Conservation (phyloP, 2,329 filamentous ascomycete species). For the Fusarium graminum region DNA sequence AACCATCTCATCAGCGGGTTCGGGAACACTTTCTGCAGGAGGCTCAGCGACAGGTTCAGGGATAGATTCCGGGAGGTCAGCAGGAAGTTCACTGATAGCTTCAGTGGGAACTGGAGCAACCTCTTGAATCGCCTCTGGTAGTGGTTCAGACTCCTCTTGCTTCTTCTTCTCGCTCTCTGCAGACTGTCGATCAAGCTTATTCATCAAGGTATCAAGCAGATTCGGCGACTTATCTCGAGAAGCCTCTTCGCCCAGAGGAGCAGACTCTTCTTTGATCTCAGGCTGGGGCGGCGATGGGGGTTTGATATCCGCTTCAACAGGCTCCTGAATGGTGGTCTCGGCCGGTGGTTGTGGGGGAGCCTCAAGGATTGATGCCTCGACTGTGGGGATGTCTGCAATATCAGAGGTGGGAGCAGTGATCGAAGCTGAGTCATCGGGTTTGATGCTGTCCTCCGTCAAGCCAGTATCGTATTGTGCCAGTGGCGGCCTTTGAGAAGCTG, state of each 20-base stretch:
- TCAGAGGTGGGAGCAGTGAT: slow-evolving; percentile 49
- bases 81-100: slow-evolving; percentile 1
- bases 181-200: slow-evolving; percentile 59
- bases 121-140: slow-evolving; percentile 28
- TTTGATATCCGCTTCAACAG: slow-evolving; percentile 34
- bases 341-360: slow-evolving; percentile 29
- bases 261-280: slow-evolving; percentile 40
- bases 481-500: slow-evolving; percentile 38
- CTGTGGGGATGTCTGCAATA: slow-evolving; percentile 49
- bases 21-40: slow-evolving; percentile 2
- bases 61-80: slow-evolving; percentile 3
- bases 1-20: background rate
- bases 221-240: slow-evolving; percentile 50
- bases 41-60: slow-evolving; percentile 4
- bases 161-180: slow-evolving; percentile 19
- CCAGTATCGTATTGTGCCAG: slow-evolving; percentile 51
- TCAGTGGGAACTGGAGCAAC: slow-evolving; percentile 19
- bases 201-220: slow-evolving; percentile 60
- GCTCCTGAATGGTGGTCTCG: slow-evolving; percentile 36
- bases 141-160: slow-evolving; percentile 3
- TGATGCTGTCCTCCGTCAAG: slow-evolving; percentile 56
- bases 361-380: slow-evolving; percentile 40
- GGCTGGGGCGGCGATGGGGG: slow-evolving; percentile 38
- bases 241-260: slow-evolving; percentile 51
- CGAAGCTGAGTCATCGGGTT: slow-evolving; percentile 57